A percentile compares a stretch with the other conserved stretches of the same genome.
These are phyloP conservation scores for Casuarina cunninghamiana DNA, from an alignment of 306 rosid species.

Conservation along the genomic window DNA sequence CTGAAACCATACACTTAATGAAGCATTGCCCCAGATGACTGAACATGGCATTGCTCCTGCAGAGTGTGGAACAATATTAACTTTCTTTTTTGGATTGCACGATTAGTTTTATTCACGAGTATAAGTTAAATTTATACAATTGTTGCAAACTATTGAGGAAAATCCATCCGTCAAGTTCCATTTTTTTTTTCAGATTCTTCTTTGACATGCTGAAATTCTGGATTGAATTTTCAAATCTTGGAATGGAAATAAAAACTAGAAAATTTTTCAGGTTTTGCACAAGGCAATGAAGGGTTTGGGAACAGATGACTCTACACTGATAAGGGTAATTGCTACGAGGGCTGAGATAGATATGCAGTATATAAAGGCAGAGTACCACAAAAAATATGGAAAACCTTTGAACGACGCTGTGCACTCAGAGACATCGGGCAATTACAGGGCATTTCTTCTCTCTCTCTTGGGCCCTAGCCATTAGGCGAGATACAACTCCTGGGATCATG, in stretches of 20 bases:
- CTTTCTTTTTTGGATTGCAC: too few relatives aligned
- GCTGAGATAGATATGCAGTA: slow-evolving; percentile 49
- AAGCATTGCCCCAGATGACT: not conserved
- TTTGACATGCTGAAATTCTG: not conserved
- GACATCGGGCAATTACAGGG: slow-evolving; percentile 42
- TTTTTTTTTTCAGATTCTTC: not conserved
- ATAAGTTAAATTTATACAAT: not conserved
- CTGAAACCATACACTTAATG: not conserved
- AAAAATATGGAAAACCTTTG: slow-evolving; percentile 34
- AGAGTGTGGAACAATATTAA: too few relatives aligned
- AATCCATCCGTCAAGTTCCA: not conserved
- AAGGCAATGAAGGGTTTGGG: slow-evolving; percentile 56
- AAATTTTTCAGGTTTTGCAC: slow-evolving; percentile 32
- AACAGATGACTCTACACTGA: slow-evolving; percentile 38
- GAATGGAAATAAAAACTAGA: not conserved
- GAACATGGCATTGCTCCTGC: too few relatives aligned
- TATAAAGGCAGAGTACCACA: slow-evolving; percentile 40
- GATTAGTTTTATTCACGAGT: not conserved
- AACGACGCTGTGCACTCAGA: slow-evolving; percentile 46
- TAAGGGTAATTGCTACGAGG: slow-evolving; percentile 42
- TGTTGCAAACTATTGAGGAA: not conserved
- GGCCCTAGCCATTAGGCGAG: slow-evolving; percentile 29
- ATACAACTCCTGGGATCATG: not conserved
- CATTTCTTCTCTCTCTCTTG: slow-evolving; percentile 42
- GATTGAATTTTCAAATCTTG: not conserved